phyloP scores from a whole-genome alignment of 2,329 filamentous ascomycete genomes.

The Trichophyton benhamiae region DNA sequence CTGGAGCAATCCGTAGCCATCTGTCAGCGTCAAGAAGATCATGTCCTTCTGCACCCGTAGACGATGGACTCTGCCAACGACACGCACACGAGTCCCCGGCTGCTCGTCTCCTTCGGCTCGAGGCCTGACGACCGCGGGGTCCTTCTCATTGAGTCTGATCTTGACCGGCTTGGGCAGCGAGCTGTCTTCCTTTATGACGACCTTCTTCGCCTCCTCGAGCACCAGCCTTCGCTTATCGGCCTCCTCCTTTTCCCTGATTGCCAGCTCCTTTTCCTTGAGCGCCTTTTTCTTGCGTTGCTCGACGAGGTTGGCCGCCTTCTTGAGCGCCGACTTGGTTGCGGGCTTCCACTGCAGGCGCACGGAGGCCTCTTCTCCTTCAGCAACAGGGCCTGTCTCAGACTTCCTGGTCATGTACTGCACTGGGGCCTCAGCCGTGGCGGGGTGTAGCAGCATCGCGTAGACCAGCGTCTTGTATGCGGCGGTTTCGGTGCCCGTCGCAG shows the following conservation, averaged over 20 bases:
- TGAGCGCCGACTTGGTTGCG: conserved; percentile 69
- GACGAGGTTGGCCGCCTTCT: conserved; percentile 66
- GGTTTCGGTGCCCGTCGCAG: conserved; percentile 55
- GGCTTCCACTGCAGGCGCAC: conserved; percentile 64
- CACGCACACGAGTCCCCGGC: conserved; percentile 60
- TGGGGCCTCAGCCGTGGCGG: conserved; percentile 41
- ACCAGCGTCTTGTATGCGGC: conserved; percentile 72
- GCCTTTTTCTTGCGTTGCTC: conserved; percentile 75
- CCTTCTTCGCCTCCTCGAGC: conserved; percentile 71
- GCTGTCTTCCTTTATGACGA: conserved; percentile 56
- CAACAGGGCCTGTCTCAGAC: conserved; percentile 49
- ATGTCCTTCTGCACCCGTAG: conserved; percentile 71
- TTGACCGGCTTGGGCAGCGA: conserved; percentile 60
- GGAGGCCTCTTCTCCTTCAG: conserved; percentile 50
- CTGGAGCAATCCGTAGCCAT: conserved; percentile 76
- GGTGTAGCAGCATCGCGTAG: conserved; percentile 62
- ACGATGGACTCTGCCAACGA: conserved; percentile 72
- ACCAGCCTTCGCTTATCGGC: conserved; percentile 57
- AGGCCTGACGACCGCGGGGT: conserved; percentile 46
- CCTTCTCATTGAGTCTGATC: conserved; percentile 64
- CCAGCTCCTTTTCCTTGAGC: conserved; percentile 61
- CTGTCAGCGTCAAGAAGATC: conserved; percentile 73
- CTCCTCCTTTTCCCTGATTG: conserved; percentile 59
- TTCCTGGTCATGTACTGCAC: conserved; percentile 57
- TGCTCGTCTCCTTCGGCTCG: conserved; percentile 44